Base-by-base conservation (phyloP, 192 early-diverging fungal genomes). In the Umbelopsis isabellina region DNA sequence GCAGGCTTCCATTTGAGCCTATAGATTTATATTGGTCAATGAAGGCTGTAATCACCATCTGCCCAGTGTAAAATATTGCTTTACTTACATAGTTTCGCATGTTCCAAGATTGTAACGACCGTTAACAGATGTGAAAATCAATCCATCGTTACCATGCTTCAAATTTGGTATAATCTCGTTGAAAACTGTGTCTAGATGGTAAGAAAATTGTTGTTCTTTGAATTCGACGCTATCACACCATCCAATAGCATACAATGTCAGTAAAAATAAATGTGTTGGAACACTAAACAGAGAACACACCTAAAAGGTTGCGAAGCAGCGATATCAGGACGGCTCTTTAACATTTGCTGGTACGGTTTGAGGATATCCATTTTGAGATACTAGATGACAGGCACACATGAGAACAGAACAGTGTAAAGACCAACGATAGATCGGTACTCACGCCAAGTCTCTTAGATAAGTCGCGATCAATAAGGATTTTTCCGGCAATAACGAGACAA, bases 1-100 rank as follows among this genome's bases (percentile, higher is more conserved):
- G 91, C 85, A 16, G 93, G 91, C 70, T 94, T 95, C 93, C 93
- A 95, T 77, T 95, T 95, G 61, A 94, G 73, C 75, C 92, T 94
- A 41, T 47, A 65, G 49, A 20, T n/a, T 46, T 35, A 21, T 5
- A 37, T 49, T 53, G n/a, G 27, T 46, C 23, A 71, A 21, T 21
- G 33, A 27, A 3, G 5, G 21, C 49, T 5, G 37, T 23, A 21
- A 45, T 53, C 15, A 10, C 12, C 37, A 52, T 30, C 22, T 46
- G 45, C 21, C 25, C 45, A 20, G 41, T 12, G 4, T 25, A n/a
- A 16, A 23, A 12, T 79, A 21, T 10, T 12, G 45, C 16, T 22
- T 22, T 22, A 49, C 83, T 72, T 82, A 92, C 90, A 91, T 89
- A 52, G 85, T 90, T 10, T 79, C 25, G 53, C 86, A 87, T 6